Evolutionary conservation across 2,329 filamentous ascomycete species (phyloP).

Genomic region (Magnaporthiopsis incrustans): DNA sequence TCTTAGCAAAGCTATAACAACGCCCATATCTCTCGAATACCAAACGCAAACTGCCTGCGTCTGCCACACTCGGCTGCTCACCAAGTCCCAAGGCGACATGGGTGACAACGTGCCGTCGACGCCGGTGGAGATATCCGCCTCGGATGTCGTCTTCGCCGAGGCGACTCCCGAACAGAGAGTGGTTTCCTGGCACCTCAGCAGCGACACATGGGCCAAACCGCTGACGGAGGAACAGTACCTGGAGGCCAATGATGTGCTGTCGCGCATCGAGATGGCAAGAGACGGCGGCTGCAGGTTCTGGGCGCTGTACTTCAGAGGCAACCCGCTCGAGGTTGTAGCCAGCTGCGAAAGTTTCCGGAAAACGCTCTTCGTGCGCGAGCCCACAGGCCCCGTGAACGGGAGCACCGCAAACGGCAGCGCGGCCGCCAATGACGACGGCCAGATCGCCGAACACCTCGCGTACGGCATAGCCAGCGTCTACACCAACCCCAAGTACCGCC

Average conservation of each 20-base stretch:
- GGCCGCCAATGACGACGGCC: slow-evolving; percentile 6
- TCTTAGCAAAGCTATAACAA: neutral
- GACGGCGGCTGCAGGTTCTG: slow-evolving; percentile 21
- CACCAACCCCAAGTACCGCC: slow-evolving; percentile 25
- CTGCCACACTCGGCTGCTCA: neutral
- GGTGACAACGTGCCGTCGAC: slow-evolving; percentile 13
- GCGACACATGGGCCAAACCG: slow-evolving; percentile 21
- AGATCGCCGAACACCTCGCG: slow-evolving; percentile 19
- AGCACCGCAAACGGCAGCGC: neutral
- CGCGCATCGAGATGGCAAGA: slow-evolving; percentile 18
- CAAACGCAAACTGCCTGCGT: no score
- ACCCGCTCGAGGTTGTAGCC: slow-evolving; percentile 23
- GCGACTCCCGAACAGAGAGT: slow-evolving; percentile 21
- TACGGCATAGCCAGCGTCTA: slow-evolving; percentile 27
- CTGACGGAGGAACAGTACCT: slow-evolving; percentile 21
- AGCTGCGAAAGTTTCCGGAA: slow-evolving; percentile 23
- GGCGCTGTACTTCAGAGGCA: slow-evolving; percentile 20
- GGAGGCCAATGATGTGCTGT: slow-evolving; percentile 19
- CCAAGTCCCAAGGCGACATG: slow-evolving; percentile 5
- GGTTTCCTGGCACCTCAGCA: slow-evolving; percentile 23
- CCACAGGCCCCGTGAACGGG: neutral
- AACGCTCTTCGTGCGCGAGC: slow-evolving; percentile 5
- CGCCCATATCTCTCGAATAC: neutral
- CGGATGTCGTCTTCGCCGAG: slow-evolving; percentile 20
- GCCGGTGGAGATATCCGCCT: slow-evolving; percentile 4